Evolutionary conservation across 768 basidiomycete species (phyloP).

Genomic region (Hypholoma fasciculare): DNA sequence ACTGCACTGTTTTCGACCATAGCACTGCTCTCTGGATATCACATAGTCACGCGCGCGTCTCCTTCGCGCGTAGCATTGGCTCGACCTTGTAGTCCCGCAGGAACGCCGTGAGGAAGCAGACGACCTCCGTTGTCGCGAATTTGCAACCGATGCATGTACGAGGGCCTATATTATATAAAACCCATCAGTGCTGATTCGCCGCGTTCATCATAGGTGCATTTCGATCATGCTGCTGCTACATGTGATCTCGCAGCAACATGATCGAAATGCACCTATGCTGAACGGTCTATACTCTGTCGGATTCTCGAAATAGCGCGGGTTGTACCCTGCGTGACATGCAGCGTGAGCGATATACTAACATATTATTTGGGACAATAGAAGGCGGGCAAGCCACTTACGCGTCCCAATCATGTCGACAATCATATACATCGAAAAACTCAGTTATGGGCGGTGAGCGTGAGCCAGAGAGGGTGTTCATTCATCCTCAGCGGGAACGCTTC

Average conservation of each 20-base stretch:
- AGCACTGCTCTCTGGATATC: conserved; percentile 31
- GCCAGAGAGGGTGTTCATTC: neutral
- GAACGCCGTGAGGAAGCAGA: conserved; percentile 52
- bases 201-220: no score
- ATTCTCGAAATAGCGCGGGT: conserved; percentile 47
- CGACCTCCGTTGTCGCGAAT: conserved; percentile 53
- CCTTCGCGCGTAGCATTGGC: conserved; percentile 38
- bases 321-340: conserved; percentile 41
- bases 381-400: neutral
- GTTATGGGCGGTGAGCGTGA: neutral
- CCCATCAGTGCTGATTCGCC: conserved; percentile 4
- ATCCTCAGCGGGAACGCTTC: no score
- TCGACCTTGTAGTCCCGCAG: conserved; percentile 55
- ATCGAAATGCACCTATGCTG: conserved; percentile 36
- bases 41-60: conserved; percentile 41
- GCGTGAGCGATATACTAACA: neutral
- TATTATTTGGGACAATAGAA: neutral
- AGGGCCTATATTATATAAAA: conserved; percentile 33
- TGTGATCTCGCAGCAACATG: neutral
- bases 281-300: conserved; percentile 50
- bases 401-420: neutral
- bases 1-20: conserved; percentile 36
- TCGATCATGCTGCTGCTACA: no score
- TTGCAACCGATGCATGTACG: conserved; percentile 55
- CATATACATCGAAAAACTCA: neutral